Evolutionary conservation across 139 green algal genomes (phyloP), one percentile per base, ranked within the genome.

Genomic region (Volvox reticuliferus): DNA sequence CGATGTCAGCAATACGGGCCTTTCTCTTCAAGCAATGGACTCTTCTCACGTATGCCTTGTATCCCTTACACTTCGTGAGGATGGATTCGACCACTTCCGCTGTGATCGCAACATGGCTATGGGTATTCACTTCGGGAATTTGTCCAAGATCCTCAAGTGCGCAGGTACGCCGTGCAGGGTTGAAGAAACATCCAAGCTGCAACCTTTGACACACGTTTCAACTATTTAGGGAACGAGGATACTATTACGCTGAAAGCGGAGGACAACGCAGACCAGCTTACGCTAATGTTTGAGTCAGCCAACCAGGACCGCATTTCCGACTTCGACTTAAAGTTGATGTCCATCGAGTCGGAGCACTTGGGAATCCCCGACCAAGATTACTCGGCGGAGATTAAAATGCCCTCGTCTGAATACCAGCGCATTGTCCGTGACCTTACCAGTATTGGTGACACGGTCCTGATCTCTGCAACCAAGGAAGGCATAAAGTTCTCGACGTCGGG

Each of bases 301-400:
- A 94, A 94, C 85, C 86, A 91, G 85, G 89, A 86, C 81, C 73
- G 89, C 62, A 81, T 87, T 61, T 97, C 94, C 2, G 98, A 99
- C 91, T 99, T 99, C 93, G 97, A 99, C 91, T 92, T 99, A 12
- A 99, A 99, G 95, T 95, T 99, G 18, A 99, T 99, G 98, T 97
- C 99, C 87, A 99, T 99, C 80, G 98, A 99, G 94, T 98, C 94
- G 83, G 98, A 99, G 94, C 98, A 99, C 92, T 92, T 99, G 78
- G 97, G 97, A 86, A 99, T 99, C 86, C 98, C 98, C 5, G 98
- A 99, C 88, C 98, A 96, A 65, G 96, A 98, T 50, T 99, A 99
- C 92, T 93, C 94, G 33, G 98, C 98, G 20, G 97, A 96, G 24
- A 79, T 86, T 28, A 80, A 86, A 37, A 93, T 94, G 90, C 93